Evolutionary conservation across 306 rosid genomes (phyloP).

Genomic region (Senna siamea): DNA sequence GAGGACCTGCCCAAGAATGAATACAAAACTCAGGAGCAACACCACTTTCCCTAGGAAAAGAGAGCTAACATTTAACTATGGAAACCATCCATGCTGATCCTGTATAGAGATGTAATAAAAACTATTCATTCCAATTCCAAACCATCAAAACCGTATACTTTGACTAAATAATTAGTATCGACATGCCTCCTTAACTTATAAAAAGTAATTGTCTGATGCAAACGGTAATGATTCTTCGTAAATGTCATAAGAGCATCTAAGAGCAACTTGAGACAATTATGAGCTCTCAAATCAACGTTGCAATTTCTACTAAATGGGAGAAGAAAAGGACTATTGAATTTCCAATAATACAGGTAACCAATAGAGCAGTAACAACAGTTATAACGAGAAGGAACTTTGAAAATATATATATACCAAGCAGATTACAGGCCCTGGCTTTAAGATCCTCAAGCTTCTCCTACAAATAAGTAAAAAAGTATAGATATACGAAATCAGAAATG

Average conservation of each 20-base stretch:
- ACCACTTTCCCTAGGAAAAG: not conserved
- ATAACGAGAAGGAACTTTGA: not conserved
- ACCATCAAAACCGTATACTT: not conserved
- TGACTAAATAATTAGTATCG: slow-evolving; percentile 1
- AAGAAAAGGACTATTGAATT: not conserved
- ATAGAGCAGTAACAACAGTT: not conserved
- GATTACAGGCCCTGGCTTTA: slow-evolving; percentile 72
- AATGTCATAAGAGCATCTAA: not conserved
- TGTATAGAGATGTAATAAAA: not conserved
- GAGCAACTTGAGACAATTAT: slow-evolving; percentile 11
- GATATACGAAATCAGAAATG: slow-evolving; percentile 7
- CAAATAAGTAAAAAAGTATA: not conserved
- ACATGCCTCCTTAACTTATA: slow-evolving; percentile 22
- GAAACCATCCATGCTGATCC: slow-evolving; percentile 19
- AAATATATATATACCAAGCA: slow-evolving; percentile 58
- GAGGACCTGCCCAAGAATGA: slow-evolving; percentile 70
- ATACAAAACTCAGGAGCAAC: slow-evolving; percentile 33
- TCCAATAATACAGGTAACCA: not conserved
- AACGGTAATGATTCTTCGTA: slow-evolving; percentile 9
- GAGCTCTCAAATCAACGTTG: not conserved
- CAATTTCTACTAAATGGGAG: not conserved
- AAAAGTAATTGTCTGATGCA: slow-evolving; percentile 9
- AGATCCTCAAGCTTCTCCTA: slow-evolving; percentile 90
- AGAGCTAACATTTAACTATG: slow-evolving; percentile 5
- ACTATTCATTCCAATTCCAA: slow-evolving; percentile 13